Evolutionary conservation across 2,329 filamentous ascomycete genomes (phyloP), one percentile per base, ranked within the genome.

Genomic region (Botrytis galanthina): DNA sequence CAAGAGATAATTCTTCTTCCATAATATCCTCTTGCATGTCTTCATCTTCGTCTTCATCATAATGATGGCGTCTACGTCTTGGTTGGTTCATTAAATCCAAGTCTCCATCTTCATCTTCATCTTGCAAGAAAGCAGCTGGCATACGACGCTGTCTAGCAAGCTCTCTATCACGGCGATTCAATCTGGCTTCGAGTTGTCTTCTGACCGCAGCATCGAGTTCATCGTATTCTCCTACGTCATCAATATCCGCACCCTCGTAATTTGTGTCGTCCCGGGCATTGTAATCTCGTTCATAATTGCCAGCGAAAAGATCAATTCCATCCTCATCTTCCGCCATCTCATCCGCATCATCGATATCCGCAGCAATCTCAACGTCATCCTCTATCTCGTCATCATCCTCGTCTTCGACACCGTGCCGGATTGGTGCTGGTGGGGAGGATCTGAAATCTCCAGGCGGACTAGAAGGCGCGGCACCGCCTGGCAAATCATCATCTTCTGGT

Each of bases 41-140:
- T 77, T 97, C 95, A 77, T 98, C 95, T 20, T 92, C 91, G 59
- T 97, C 94, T 83, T 99, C 97, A 77, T 99, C 96, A 80, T 98
- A 99, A 78, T 92, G 90, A 83, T 96, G 93, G 78, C 96, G 90
- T 70, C 93, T 91, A 77, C 95, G 90, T 72, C 95, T 91, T 35
- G 93, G 94, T 82, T 97, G 94, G 39, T 91, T 90, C 35, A 94
- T 94, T 35, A 98, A 86, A 80, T 98, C 95, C 75, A 95, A 87
- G 73, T 96, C 89, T 68, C 90, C 92, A 77, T 96, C 94, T 5
- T 96, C 94, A 75, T 95, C 94, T 46, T 80, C 95, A 46, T 92
- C 92, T 10, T 90, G 89, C 57, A 95, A 84, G 79, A 94, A 95
- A 10, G 92, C 93, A 42, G 88, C 88, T 4, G 92, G 92, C 79